Evolutionary conservation across 176 grass and related monocot species (phyloP), one percentile per base, ranked within the genome.

Genomic region (Juncus inflexus): DNA sequence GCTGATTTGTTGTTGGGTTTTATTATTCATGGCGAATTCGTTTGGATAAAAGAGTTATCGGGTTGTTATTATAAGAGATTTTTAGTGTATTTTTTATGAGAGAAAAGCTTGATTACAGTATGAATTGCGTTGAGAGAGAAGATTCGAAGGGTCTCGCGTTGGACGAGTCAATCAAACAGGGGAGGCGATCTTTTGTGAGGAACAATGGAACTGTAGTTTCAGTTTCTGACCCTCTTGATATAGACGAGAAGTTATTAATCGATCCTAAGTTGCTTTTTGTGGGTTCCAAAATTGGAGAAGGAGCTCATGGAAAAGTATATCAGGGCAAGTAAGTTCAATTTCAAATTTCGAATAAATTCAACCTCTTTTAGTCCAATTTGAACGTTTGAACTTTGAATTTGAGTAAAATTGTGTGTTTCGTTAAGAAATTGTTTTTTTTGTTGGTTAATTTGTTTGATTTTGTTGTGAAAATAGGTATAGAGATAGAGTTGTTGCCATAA

Each of bases 301-400:
- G 81, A 61, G 81, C 81, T 49, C 81, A 83, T 74, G 81, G 81
- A 52, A 83, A 83, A 77, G 81, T 83, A 37, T 83, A 83, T 65
- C 56, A 83, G 55, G 81, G 81, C 8, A 83, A 78, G 81, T 83
- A 83, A 74, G 75, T 78, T 9, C 8, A 62, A 9, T 16, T 28
- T 28, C 37, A 62, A 39, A 62, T 28, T 62, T 36, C 58, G 11
- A 10, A 62, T 62, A 36, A 62, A 37, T 62, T 62, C 58, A 62
- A 28, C 19, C 19, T 28, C 19, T 28, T 28, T 28, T 28, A 28
- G 19, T 28, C 19, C 19, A 28, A 28, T 28, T 28, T 28, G 19
- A 28, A 28, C 19, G 19, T 28, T 28, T 28, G 19, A 28, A 28
- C 19, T 28, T 1, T 28, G 19, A 28, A 28, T 28, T 28, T 28